Base-by-base conservation (phyloP, 1,284 basidiomycete species). In the Melampsora medusae region DNA sequence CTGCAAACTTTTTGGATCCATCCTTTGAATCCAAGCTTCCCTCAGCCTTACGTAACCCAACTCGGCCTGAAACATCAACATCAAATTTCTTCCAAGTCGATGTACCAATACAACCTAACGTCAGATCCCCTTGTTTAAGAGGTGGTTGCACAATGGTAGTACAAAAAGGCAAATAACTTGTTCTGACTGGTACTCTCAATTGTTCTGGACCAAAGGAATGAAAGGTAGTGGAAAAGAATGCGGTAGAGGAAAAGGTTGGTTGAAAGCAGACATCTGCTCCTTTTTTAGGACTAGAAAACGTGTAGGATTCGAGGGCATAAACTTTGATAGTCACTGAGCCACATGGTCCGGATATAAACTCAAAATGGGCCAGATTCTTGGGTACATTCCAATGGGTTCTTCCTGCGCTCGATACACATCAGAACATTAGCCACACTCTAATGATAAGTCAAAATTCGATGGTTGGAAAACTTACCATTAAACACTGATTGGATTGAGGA, bases 321-420 rank as follows among this genome's bases (percentile, higher is more conserved):
- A 73, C 62, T 19, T 66, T 38, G 59, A 73, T 38, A 5, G 31
- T 38, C 2, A 73, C 49, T 38, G 35, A 7, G 10, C 31, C 35
- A 7, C 25, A 38, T 33, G 42, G 22, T 9, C 31, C 60, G 9
- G 56, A n/a, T 2, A 22, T 48, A 33, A 73, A 73, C 53, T 73
- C 62, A 31, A 73, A 73, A 17, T 62, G 70, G 17, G 62, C 70
- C 31, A 73, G 50, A 33, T 73, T 38, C 33, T 73, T 73, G 3
- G 70, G 70, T 50, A 66, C 50, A 50, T 73, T 73, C 70, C 70
- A 73, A 25, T 73, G 16, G 5, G 31, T 49, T 35, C 70, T 60
- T 14, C 70, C 70, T 73, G 5, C 25, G 12, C 61, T 19, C 33
- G 9, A 19, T 22, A 19, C 28, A 6, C 61, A 12, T 22, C 19